These are phyloP conservation scores for Talaromyces sp. DNA, from an alignment of 2,329 filamentous ascomycete species.

Conservation along the genomic window DNA sequence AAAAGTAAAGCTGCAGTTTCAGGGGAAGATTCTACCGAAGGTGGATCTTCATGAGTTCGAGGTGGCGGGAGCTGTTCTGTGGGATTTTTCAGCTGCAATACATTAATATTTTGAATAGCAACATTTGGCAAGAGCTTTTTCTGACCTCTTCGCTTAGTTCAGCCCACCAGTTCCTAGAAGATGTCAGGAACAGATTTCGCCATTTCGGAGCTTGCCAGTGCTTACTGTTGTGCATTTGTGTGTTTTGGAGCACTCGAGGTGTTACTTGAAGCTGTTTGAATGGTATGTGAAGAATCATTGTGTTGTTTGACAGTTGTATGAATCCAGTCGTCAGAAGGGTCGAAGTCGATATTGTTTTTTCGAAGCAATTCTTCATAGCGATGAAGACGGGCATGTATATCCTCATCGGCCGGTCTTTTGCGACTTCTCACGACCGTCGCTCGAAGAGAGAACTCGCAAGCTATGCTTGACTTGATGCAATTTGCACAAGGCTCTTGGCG, in stretches of 20 bases:
- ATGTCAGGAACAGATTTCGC: background rate
- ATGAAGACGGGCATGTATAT: conserved; percentile 1
- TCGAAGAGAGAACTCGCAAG: conserved; percentile 44
- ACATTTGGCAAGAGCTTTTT: background rate
- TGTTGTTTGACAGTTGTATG: conserved; percentile 1
- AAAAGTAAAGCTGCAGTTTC: background rate
- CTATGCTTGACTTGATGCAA: conserved; percentile 56
- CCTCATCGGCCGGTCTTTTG: background rate
- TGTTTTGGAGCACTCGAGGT: background rate
- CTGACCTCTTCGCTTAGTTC: conserved; percentile 4
- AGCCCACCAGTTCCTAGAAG: conserved; percentile 2
- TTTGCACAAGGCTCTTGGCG: conserved; percentile 63
- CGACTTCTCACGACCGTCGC: conserved; percentile 31
- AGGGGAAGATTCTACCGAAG: conserved; percentile 1
- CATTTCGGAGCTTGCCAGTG: background rate
- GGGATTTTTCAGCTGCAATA: conserved; percentile 2
- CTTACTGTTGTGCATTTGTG: background rate
- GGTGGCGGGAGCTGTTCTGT: background rate
- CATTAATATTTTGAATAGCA: background rate
- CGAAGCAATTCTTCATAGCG: conserved; percentile 6
- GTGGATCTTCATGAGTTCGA: background rate
- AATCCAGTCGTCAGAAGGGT: conserved; percentile 13
- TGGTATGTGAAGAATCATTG: background rate
- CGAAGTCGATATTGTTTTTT: conserved; percentile 21
- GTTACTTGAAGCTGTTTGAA: background rate